Conservation (phyloP, 495 filamentous ascomycete genomes). For the Neohortaea acidophila region DNA sequence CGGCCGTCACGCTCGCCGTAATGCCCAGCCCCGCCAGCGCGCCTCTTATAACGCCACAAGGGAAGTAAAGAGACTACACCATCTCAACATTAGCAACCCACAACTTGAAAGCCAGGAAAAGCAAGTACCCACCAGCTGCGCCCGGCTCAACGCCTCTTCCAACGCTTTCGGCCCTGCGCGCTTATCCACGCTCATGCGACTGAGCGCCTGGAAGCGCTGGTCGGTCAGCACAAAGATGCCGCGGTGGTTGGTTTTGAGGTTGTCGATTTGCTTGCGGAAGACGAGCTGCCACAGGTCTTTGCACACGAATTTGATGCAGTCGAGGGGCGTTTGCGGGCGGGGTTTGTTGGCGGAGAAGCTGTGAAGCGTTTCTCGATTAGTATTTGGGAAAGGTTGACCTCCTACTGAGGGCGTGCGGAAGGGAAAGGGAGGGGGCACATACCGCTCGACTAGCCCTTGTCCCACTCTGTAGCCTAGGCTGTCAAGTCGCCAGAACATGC, state of each 20-base stretch:
- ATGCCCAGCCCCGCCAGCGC: constrained; percentile 82
- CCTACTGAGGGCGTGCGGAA: background rate
- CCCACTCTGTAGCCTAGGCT: constrained; percentile 80
- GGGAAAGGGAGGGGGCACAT: constrained; percentile 20
- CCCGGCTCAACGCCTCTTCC: constrained; percentile 52
- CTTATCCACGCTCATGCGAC: constrained; percentile 61
- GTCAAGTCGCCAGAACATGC: constrained; percentile 74
- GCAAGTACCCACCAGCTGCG: constrained; percentile 58
- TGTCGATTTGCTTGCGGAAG: constrained; percentile 94
- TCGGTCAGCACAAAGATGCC: constrained; percentile 95
- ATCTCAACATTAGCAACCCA: constrained; percentile 2
- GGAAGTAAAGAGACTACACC: constrained; percentile 71
- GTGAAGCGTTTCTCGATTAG: background rate
- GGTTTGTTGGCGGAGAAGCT: constrained; percentile 82
- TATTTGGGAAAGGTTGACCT: background rate
- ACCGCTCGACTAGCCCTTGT: constrained; percentile 85
- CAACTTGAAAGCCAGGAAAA: constrained; percentile 4
- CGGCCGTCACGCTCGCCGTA: constrained; percentile 52
- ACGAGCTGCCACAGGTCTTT: constrained; percentile 92
- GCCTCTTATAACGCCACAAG: constrained; percentile 79
- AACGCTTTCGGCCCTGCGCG: constrained; percentile 23
- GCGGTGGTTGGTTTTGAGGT: constrained; percentile 94
- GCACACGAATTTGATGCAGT: constrained; percentile 84
- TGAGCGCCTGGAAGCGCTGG: constrained; percentile 76
- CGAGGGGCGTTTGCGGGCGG: constrained; percentile 33